Evolutionary conservation across 2,329 filamentous ascomycete genomes (phyloP).

Genomic region (Dactylellina sp.): DNA sequence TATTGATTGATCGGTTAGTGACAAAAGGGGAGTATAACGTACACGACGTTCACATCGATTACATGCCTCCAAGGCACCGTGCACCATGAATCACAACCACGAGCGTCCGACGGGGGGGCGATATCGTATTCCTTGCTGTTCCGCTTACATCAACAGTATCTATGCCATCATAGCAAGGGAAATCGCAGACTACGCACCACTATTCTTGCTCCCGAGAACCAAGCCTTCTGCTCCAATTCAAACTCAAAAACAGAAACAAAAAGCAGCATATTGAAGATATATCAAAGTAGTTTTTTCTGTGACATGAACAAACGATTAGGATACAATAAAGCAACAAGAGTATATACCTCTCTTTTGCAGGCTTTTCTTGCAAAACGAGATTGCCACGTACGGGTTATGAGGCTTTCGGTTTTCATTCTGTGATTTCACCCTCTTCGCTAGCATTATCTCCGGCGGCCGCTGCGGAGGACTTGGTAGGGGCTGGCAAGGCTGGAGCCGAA

Average conservation of each 20-base stretch:
- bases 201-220: constrained; percentile 17
- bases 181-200: constrained; percentile 56
- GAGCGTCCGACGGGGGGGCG: constrained; percentile 8
- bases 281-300: constrained; percentile 19
- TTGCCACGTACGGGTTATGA: constrained; percentile 52
- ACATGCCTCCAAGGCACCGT: constrained; percentile 9
- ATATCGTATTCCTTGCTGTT: constrained; percentile 48
- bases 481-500: not conserved
- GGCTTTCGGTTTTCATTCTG: constrained; percentile 28
- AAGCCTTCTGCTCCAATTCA: not conserved
- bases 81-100: constrained; percentile 12
- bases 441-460: constrained; percentile 39
- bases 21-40: constrained; percentile 56
- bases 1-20: constrained; percentile 38
- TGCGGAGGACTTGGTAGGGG: constrained; percentile 15
- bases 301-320: constrained; percentile 45
- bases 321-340: constrained; percentile 51
- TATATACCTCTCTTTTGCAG: constrained; percentile 29
- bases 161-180: constrained; percentile 52
- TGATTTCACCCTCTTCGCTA: constrained; percentile 52
- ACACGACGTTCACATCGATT: constrained; percentile 35
- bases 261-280: constrained; percentile 18
- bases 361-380: constrained; percentile 23
- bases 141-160: constrained; percentile 57
- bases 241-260: constrained; percentile 34